A percentile compares a stretch with the other conserved stretches of the same genome.
Evolutionary conservation across 129 eudicot species (phyloP).

Genomic region (carrot (Daucus carota)): DH1_v3.0 NC_030384.2:29019501-29020000

Average conservation of each 20-base stretch:
- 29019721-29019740: conserved; percentile 99
- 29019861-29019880: not conserved
- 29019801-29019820: conserved; percentile 77
- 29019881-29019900: conserved; percentile 1
- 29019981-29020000: not conserved
- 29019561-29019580: conserved; percentile 93
- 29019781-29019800: conserved; percentile 94
- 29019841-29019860: conserved; percentile 25
- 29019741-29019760: conserved; percentile 96
- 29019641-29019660: not conserved
- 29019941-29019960: not conserved
- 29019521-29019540: conserved; percentile 90
- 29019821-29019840: conserved; percentile 89
- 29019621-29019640: conserved; percentile 8
- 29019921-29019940: not conserved
- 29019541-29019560: conserved; percentile 95
- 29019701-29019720: conserved; percentile 98
- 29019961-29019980: not conserved
- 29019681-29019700: conserved; percentile 96
- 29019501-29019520: conserved; percentile 98
- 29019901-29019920: too few relatives aligned
- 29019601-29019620: conserved; percentile 2
- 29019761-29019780: conserved; percentile 93
- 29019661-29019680: not conserved
- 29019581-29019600: conserved; percentile 88